Evolutionary conservation across 2,329 filamentous ascomycete genomes (phyloP).

Genomic region (Cladosporium sp.): DNA sequence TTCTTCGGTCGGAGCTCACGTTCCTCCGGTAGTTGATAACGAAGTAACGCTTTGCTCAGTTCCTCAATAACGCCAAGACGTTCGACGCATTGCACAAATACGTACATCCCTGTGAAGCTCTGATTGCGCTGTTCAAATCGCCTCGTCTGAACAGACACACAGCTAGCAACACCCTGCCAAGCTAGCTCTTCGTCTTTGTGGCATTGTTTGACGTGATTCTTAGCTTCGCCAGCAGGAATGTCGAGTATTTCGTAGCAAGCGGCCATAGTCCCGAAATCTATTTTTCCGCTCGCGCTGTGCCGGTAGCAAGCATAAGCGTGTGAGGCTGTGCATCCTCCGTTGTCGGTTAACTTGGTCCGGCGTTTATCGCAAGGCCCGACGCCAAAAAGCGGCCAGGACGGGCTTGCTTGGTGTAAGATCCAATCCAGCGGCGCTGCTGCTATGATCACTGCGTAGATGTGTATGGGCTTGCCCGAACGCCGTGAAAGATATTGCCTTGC

Average conservation of each 20-base stretch:
- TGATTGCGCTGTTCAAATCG: no score
- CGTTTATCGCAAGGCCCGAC: constrained; percentile 1
- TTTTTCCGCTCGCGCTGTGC: background rate
- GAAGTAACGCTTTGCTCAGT: no score
- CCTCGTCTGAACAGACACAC: no score
- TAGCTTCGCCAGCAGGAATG: background rate
- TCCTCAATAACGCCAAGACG: no score
- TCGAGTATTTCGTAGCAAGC: background rate
- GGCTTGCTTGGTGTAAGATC: background rate
- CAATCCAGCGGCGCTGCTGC: constrained; percentile 2
- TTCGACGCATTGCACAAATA: no score
- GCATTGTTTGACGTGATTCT: background rate
- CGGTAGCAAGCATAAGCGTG: background rate
- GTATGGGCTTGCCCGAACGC: background rate
- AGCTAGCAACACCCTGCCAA: no score
- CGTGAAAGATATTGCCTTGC: background rate
- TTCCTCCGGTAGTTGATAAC: no score
- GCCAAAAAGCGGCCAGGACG: background rate
- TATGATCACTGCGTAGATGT: background rate
- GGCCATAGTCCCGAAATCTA: background rate
- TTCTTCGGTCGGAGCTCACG: no score
- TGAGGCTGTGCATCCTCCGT: background rate
- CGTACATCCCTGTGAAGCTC: no score
- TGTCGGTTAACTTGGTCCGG: background rate
- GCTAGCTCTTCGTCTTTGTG: background rate